Evolutionary conservation across 129 eudicot genomes (phyloP).

Genomic region (Silybum marianum): DNA sequence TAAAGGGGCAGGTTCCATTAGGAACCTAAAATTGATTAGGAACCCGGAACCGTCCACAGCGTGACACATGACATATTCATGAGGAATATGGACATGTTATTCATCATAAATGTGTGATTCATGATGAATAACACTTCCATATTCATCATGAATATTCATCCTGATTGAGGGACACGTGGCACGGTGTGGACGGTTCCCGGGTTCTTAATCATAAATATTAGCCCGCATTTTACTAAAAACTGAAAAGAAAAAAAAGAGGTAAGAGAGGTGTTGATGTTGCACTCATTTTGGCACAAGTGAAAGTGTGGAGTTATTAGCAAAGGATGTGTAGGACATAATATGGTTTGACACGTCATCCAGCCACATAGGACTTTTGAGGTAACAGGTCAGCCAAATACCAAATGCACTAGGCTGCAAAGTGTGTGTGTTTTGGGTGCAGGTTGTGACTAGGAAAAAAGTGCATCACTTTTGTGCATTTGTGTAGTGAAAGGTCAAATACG

Average conservation of each 20-base stretch:
- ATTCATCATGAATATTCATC: too few species aligned
- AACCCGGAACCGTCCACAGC: too few species aligned
- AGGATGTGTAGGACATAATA: constrained; percentile 11
- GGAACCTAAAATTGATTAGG: too few species aligned
- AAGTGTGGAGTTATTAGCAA: constrained; percentile 12
- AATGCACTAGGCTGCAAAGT: neutral
- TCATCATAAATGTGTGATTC: too few species aligned
- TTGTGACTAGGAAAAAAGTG: too few species aligned
- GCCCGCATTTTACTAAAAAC: neutral
- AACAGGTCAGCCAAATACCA: constrained; percentile 6
- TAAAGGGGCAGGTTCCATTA: too few species aligned
- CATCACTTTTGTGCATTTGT: neutral
- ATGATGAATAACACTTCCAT: too few species aligned
- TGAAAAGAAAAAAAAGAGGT: neutral
- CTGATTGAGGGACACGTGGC: too few species aligned
- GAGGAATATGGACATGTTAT: too few species aligned
- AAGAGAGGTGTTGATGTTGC: neutral
- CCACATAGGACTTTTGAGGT: constrained; percentile 18
- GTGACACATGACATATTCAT: too few species aligned
- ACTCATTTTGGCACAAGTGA: neutral
- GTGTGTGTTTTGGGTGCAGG: neutral
- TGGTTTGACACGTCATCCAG: neutral
- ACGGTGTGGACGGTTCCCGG: too few species aligned
- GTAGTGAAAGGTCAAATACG: neutral
- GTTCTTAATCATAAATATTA: too few species aligned